Base-by-base conservation (phyloP, 176 grass and related monocot genomes). In the Triticum dicoccoides region DNA sequence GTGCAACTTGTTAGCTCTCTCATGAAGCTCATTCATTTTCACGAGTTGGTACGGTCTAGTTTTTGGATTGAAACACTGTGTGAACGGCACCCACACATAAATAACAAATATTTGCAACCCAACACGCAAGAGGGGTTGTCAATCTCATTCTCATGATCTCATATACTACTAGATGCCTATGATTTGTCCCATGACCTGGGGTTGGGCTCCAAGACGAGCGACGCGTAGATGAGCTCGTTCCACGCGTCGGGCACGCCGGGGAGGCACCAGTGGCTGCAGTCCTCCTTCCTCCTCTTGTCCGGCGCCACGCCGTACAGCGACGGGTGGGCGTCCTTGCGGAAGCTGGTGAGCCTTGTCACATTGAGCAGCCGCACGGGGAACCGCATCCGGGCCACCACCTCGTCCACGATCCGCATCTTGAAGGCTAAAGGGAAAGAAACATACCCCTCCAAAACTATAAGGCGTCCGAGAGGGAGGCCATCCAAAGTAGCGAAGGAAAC, bases 191-290 rank as follows among this genome's bases (percentile, higher is more conserved):
- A 69, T 0, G 78, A 64, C 4, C 34, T 66, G 0, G 79, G 75
- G 15, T 68, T 88, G 33, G 49, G 65, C 3, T 92, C 69, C 37
- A 92, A n/a, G 74, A 96, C 80, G 18, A 94, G 90, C 0, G 90
- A 90, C 0, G 85, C 92, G 18, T 96, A 96, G 82, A 98, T 94
- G 80, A 96, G 72, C 88, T 98, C 94, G 77, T 98, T 98, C 94
- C 97, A 98, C 1, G 90, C 89, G 85, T 98, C 97, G 6, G 90
- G 94, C 51, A 98, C 89, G 42, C 92, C 94, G 45, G 94, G 92
- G 27, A 98, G 92, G 64, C 94, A 98, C 97, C 97, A 96, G 69
- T 94, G 97, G 79, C 94, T 96, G 89, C 97, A 94, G 54, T 98
- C 94, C 83, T 98, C 94, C 92, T 94, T 92, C 81, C 34, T 35